Conservation (phyloP, 2,329 filamentous ascomycete species). For the Aureobasidium lini region DNA sequence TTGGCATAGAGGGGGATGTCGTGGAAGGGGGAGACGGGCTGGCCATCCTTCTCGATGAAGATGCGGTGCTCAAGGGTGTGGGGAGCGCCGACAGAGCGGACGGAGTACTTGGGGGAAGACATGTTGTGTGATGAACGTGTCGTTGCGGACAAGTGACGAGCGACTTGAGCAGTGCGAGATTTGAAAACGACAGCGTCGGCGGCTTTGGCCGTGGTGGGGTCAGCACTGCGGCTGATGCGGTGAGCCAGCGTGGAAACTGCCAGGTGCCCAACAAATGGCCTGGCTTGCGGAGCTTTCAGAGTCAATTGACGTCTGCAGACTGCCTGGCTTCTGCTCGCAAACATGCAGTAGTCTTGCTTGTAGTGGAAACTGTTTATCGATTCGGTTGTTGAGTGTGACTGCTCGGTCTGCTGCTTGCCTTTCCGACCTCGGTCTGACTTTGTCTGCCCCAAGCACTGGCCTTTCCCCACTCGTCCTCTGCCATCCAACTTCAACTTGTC, state of each 20-base stretch:
- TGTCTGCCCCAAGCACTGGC: slow-evolving; percentile 10
- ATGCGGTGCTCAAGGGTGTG: slow-evolving; percentile 96
- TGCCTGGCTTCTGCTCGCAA: slow-evolving; percentile 1
- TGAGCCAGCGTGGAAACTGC: slow-evolving; percentile 19
- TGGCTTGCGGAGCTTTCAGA: neutral
- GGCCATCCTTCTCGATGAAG: slow-evolving; percentile 96
- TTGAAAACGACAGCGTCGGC: slow-evolving; percentile 32
- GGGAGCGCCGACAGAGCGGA: slow-evolving; percentile 80
- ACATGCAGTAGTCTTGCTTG: neutral
- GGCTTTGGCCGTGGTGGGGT: slow-evolving; percentile 22
- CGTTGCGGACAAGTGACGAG: slow-evolving; percentile 30
- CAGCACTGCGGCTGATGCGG: slow-evolving; percentile 18
- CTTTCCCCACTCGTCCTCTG: neutral
- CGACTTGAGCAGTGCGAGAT: slow-evolving; percentile 31
- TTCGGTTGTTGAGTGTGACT: slow-evolving; percentile 1
- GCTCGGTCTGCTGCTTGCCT: neutral
- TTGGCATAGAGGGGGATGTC: slow-evolving; percentile 98
- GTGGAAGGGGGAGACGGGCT: slow-evolving; percentile 91
- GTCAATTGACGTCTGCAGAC: slow-evolving; percentile 10
- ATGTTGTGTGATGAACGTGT: slow-evolving; percentile 29
- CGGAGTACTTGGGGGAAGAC: slow-evolving; percentile 61
- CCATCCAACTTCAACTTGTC: neutral
- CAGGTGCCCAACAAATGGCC: slow-evolving; percentile 13
- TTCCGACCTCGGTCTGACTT: slow-evolving; percentile 9
- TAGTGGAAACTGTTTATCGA: neutral